Base-by-base conservation (phyloP, 306 rosid species). In the Sphenostylis stenocarpa region DNA sequence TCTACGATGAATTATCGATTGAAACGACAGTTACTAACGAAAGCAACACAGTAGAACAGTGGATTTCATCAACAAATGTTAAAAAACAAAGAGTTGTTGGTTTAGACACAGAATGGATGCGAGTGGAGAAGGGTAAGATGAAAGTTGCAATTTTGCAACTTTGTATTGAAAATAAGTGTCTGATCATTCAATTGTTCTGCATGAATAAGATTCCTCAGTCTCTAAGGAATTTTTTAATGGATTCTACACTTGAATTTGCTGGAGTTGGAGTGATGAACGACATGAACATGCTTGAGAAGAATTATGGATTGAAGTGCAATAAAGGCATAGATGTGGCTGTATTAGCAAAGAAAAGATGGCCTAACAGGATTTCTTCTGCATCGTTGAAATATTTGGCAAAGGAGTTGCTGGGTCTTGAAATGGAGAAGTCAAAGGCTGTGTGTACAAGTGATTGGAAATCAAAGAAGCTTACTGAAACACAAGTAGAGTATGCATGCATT, bases 401-500 rank as follows among this genome's bases (percentile, higher is more conserved):
- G 34, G 78, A 79, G 21, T 0, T 79, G 1, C 60, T 53, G 6
- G 78, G 71, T 36, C 56, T 83, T 5, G 2, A 79, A 0, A 75
- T 83, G 84, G 63, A 56, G 75, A 83, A 83, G 20, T 20, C 80
- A 39, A 70, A 75, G 39, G 21, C 16, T 6, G 48, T 75, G 7
- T 21, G 52, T 3, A 75, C 4, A 0, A 79, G 84, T 7, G 13
- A 75, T 6, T 79, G 86, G 81, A 31, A 33, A 26, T 0, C 44
- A 11, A 55, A 29, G 7, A 31, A 61, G 7, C 11, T 83, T 2
- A 79, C 31, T 3, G 0, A 4, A 1, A 58, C 13, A 6, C 84
- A 83, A 26, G 7, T 79, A 19, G 67, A 79, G 33, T 83, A 83
- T 79, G 86, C 84, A 2, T 68, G 81, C 41, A 19, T 83, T 33